Conservation (phyloP, 1,284 basidiomycete genomes). For the Pascua sp. region DNA sequence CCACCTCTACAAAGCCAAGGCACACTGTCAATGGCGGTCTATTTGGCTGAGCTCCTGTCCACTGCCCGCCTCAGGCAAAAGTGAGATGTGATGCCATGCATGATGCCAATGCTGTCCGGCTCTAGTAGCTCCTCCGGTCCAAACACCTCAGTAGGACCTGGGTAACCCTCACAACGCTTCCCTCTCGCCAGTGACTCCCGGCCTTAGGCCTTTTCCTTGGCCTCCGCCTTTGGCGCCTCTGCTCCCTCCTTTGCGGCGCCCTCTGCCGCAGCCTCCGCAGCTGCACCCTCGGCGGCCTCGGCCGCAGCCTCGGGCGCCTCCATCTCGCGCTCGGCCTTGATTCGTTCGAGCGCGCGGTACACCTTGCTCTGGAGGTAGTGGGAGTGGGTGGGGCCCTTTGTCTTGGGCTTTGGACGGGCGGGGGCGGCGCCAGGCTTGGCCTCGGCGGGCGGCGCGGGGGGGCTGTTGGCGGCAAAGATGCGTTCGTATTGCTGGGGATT, state of each 20-base stretch:
- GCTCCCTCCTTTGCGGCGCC: conserved; percentile 18
- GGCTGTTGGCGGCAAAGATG: conserved; percentile 82
- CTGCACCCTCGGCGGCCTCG: conserved; percentile 19
- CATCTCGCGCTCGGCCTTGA: conserved; percentile 52
- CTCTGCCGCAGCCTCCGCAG: conserved; percentile 13
- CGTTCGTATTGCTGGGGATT: conserved; percentile 77
- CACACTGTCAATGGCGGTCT: too few species aligned
- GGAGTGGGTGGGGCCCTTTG: conserved; percentile 55
- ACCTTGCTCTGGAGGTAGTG: conserved; percentile 98
- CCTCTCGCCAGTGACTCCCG: background rate
- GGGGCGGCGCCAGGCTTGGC: conserved; percentile 49
- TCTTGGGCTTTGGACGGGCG: conserved; percentile 8
- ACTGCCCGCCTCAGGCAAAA: too few species aligned
- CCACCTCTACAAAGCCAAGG: too few species aligned
- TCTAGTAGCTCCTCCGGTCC: background rate
- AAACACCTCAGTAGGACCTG: background rate
- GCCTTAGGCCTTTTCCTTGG: background rate
- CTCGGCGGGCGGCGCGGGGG: conserved; percentile 55
- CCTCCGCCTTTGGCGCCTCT: conserved; percentile 6
- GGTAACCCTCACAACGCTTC: background rate
- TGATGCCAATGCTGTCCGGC: background rate
- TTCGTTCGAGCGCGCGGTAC: conserved; percentile 85
- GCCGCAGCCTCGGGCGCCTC: conserved; percentile 7
- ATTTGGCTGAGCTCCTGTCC: too few species aligned
- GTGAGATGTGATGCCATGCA: conserved; percentile 1